Percentiles rank a stretch among this genome's conserved stretches.
These are phyloP conservation scores for Oidium heveae DNA, from an alignment of 2,329 filamentous ascomycete species.

Conservation along the genomic window DNA sequence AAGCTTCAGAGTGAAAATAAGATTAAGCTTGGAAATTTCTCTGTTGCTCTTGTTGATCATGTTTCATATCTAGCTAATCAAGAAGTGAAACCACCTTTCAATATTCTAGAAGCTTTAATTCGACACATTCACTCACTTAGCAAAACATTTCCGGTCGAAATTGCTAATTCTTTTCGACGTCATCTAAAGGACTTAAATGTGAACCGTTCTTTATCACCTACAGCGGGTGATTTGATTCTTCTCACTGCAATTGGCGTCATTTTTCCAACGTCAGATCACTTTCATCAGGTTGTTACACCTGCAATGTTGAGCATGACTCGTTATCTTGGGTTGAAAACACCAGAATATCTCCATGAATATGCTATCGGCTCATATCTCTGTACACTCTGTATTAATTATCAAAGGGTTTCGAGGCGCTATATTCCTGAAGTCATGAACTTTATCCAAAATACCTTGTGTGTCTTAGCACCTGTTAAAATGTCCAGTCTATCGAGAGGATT, in stretches of 20 bases:
- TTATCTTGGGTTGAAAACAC: conserved; percentile 56
- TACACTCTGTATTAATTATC: conserved; percentile 59
- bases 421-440: conserved; percentile 76
- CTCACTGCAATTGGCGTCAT: conserved; percentile 62
- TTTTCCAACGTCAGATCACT: conserved; percentile 91
- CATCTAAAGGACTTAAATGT: conserved; percentile 34
- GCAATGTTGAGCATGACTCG: conserved; percentile 64
- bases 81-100: conserved; percentile 27
- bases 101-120: conserved; percentile 51
- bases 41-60: conserved; percentile 37
- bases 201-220: conserved; percentile 25
- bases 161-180: conserved; percentile 52
- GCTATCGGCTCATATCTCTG: conserved; percentile 55
- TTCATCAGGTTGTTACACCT: conserved; percentile 83
- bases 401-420: conserved; percentile 61
- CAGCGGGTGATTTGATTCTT: conserved; percentile 51
- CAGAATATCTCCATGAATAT: conserved; percentile 38
- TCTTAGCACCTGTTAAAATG: conserved; percentile 32
- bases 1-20: conserved; percentile 72
- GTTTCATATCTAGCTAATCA: conserved; percentile 23
- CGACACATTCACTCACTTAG: conserved; percentile 84
- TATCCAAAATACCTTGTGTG: conserved; percentile 44
- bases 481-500: conserved; percentile 26
- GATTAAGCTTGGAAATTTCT: conserved; percentile 46
- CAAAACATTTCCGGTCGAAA: conserved; percentile 57